Evolutionary conservation across 345 rosid species (phyloP).

Genomic region (Clarkia xantiana): DNA sequence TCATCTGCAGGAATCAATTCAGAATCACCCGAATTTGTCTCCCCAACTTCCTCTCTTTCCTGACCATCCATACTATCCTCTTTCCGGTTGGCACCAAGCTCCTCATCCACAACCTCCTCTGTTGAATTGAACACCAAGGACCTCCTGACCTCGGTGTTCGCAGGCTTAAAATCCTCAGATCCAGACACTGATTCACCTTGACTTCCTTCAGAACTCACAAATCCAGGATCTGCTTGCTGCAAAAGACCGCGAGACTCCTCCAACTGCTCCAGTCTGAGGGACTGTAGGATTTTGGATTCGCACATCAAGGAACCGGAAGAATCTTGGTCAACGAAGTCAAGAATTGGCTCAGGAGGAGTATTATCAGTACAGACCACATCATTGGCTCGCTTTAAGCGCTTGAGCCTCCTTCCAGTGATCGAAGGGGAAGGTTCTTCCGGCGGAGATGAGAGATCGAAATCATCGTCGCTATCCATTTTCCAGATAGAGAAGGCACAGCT

Average conservation of each 20-base stretch:
- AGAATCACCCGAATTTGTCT: not conserved
- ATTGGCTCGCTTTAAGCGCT: slow-evolving; percentile 48
- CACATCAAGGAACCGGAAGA: not conserved
- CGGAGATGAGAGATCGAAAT: slow-evolving; percentile 29
- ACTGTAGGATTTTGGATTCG: too few species aligned
- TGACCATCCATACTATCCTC: slow-evolving; percentile 13
- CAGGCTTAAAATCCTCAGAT: slow-evolving; percentile 11
- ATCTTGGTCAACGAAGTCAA: not conserved
- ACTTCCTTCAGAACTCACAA: not conserved
- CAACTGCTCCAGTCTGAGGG: not conserved
- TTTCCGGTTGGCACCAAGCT: slow-evolving; percentile 9
- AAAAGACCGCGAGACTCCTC: not conserved
- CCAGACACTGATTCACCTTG: slow-evolving; percentile 13
- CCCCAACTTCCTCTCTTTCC: not conserved
- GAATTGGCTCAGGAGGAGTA: not conserved
- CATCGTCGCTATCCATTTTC: slow-evolving; percentile 36
- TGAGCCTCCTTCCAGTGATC: slow-evolving; percentile 32
- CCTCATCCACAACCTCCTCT: slow-evolving; percentile 18
- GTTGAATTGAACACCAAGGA: slow-evolving; percentile 31
- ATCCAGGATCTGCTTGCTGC: not conserved
- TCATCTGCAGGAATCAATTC: slow-evolving; percentile 1
- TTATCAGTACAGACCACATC: not conserved
- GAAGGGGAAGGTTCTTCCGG: slow-evolving; percentile 30
- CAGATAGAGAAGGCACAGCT: not conserved
- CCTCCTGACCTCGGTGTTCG: slow-evolving; percentile 10